phyloP scores from a whole-genome alignment of 768 basidiomycete genomes.

The Suillus paluster region DNA sequence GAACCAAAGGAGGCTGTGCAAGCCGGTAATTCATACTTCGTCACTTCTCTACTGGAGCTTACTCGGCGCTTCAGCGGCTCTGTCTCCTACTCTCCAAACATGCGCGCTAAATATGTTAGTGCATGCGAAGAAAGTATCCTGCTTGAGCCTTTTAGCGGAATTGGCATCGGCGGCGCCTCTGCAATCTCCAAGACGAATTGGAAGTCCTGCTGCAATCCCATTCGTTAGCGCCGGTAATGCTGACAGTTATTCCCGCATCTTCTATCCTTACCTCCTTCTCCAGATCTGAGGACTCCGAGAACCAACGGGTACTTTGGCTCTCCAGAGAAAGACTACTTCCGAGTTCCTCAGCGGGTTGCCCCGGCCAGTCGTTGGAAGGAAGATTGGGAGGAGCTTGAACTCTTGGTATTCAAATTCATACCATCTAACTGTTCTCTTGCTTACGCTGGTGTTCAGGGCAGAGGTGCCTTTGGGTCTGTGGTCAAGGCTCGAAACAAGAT shows the following conservation, averaged over 20 bases:
- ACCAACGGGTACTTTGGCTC: conserved; percentile 50
- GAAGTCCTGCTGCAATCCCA: neutral
- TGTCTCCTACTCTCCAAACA: conserved; percentile 56
- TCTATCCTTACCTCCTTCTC: neutral
- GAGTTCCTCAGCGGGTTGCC: conserved; percentile 40
- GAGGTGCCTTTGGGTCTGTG: conserved; percentile 92
- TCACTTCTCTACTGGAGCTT: neutral
- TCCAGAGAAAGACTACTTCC: conserved; percentile 71
- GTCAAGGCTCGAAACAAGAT: conserved; percentile 92
- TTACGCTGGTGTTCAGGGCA: conserved; percentile 54
- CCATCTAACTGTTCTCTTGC: neutral
- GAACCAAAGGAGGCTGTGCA: conserved; percentile 63
- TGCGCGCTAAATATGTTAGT: conserved; percentile 65
- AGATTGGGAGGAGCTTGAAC: conserved; percentile 93
- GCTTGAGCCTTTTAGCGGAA: conserved; percentile 60
- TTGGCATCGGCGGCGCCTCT: conserved; percentile 50
- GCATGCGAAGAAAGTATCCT: conserved; percentile 59
- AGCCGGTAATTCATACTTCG: conserved; percentile 46
- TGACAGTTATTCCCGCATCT: neutral
- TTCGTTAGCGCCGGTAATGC: neutral
- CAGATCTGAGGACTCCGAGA: conserved; percentile 45
- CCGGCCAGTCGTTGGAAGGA: conserved; percentile 85
- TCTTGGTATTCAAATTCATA: conserved; percentile 54
- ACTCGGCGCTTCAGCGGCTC: conserved; percentile 42
- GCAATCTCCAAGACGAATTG: conserved; percentile 23